Evolutionary conservation across 1,284 basidiomycete species (phyloP).

Genomic region (Trichosporon asahii): DNA sequence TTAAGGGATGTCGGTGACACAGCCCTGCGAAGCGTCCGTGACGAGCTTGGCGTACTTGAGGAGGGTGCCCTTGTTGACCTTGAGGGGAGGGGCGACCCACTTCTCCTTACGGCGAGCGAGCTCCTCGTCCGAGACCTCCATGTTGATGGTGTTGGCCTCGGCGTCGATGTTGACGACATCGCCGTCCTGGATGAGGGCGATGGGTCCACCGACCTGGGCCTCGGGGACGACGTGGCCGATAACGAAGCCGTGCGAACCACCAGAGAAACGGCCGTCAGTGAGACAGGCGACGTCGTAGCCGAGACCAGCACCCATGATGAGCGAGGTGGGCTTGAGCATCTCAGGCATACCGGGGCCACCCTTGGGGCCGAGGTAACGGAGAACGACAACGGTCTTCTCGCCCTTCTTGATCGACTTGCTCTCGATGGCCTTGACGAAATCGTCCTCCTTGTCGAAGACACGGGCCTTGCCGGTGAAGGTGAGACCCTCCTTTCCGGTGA

Average conservation of each 20-base stretch:
- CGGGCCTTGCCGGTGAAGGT: constrained; percentile 61
- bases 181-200: constrained; percentile 88
- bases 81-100: constrained; percentile 82
- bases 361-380: constrained; percentile 94
- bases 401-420: constrained; percentile 79
- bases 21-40: constrained; percentile 61
- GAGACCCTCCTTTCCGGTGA: constrained; percentile 93
- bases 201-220: constrained; percentile 88
- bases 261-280: constrained; percentile 95
- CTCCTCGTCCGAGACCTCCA: constrained; percentile 77
- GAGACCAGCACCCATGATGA: constrained; percentile 89
- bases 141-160: constrained; percentile 70
- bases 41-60: constrained; percentile 84
- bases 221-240: constrained; percentile 62
- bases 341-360: constrained; percentile 94
- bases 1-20: constrained; percentile 38
- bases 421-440: constrained; percentile 79
- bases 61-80: constrained; percentile 76
- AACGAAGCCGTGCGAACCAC: constrained; percentile 61
- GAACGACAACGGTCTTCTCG: constrained; percentile 71
- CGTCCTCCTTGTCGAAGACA: constrained; percentile 64
- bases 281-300: constrained; percentile 86
- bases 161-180: constrained; percentile 81
- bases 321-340: constrained; percentile 71
- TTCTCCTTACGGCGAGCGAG: constrained; percentile 64